Evolutionary conservation across 257 asterid species (phyloP).

Genomic region (Nicotiana tabacum): DNA sequence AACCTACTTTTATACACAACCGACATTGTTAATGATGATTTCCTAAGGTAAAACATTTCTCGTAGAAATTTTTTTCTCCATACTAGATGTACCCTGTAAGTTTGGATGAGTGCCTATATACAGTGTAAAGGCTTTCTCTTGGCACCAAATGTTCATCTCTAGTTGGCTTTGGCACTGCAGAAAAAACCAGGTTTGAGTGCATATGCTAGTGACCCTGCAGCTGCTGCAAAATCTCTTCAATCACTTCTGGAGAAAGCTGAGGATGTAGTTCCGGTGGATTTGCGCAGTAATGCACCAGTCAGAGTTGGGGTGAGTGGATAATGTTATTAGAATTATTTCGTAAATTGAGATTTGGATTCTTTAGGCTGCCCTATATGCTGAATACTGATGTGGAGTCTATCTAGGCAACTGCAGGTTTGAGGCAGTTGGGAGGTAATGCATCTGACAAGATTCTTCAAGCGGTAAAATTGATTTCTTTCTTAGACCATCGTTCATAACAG

Average conservation of each 20-base stretch:
- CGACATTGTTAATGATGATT: neutral
- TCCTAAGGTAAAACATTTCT: neutral
- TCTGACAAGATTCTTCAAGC: conserved; percentile 65
- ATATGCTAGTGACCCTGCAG: conserved; percentile 40
- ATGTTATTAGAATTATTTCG: neutral
- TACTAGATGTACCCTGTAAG: neutral
- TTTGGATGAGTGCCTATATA: neutral
- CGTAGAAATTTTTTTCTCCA: neutral
- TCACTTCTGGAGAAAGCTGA: conserved; percentile 49
- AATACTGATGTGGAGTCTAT: neutral
- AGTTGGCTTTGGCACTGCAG: conserved; percentile 22
- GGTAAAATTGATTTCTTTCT: conserved; percentile 28
- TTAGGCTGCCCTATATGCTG: neutral
- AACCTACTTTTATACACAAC: neutral
- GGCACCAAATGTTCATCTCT: neutral
- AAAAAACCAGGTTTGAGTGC: conserved; percentile 64
- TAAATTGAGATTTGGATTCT: neutral
- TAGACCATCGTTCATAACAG: neutral
- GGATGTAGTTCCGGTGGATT: conserved; percentile 36
- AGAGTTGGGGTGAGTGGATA: conserved; percentile 58
- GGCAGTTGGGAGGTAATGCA: conserved; percentile 49
- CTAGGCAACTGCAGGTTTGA: conserved; percentile 89
- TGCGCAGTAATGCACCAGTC: conserved; percentile 49
- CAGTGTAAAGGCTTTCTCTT: neutral
- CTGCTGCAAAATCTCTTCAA: conserved; percentile 47